A percentile compares a stretch with the other conserved stretches of the same genome.
Evolutionary conservation across 148 eudicot species (phyloP).

Genomic region (Salicornia ramosissima): DNA sequence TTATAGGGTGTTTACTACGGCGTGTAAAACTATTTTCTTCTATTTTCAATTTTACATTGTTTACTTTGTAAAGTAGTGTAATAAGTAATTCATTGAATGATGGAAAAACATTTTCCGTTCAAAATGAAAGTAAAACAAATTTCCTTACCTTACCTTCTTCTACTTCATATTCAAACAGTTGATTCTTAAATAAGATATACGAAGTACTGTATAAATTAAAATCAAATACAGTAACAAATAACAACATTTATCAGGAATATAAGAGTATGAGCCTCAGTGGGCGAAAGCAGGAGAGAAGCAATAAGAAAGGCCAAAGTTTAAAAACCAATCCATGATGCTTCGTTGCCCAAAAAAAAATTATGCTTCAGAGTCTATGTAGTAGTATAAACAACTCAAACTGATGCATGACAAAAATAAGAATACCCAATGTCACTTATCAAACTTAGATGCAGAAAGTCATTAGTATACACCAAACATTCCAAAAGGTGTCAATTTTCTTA

Average conservation of each 20-base stretch:
- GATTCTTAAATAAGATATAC: too few species aligned
- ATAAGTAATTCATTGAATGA: too few species aligned
- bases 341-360: not conserved
- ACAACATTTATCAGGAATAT: not conserved
- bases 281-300: not conserved
- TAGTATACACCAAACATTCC: not conserved
- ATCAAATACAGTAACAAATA: not conserved
- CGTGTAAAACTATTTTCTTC: too few species aligned
- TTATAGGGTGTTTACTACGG: too few species aligned
- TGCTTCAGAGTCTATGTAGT: not conserved
- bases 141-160: too few species aligned
- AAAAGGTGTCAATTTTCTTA: slow-evolving; percentile 13
- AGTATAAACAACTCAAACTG: not conserved
- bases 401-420: not conserved
- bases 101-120: too few species aligned
- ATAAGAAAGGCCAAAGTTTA: not conserved
- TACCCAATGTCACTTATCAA: not conserved
- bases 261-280: not conserved
- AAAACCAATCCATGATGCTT: not conserved
- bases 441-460: not conserved
- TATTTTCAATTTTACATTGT: too few species aligned
- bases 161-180: too few species aligned
- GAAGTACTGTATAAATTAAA: not conserved
- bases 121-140: too few species aligned
- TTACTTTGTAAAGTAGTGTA: too few species aligned